Percentiles rank a stretch among this genome's conserved stretches.
These are phyloP conservation scores for Raffaelea ambrosiae DNA, from an alignment of 2,329 filamentous ascomycete species.

Conservation along the genomic window DNA sequence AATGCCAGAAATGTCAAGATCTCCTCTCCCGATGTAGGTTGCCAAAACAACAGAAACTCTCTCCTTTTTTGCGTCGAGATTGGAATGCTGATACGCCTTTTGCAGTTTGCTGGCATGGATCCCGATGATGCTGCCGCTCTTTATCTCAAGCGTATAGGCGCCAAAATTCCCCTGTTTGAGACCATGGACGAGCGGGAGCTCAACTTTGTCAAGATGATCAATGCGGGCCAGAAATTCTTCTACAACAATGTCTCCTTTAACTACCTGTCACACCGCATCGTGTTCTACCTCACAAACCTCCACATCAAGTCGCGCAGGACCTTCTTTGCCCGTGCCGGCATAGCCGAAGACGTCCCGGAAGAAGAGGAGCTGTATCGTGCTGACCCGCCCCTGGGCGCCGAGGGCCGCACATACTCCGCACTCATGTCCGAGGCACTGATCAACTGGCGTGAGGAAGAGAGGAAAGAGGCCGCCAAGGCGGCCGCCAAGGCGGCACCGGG, in stretches of 20 bases:
- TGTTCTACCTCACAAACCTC: slow-evolving; percentile 95
- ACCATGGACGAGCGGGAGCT: slow-evolving; percentile 91
- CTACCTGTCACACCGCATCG: slow-evolving; percentile 92
- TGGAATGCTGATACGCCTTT: not conserved
- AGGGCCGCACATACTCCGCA: slow-evolving; percentile 71
- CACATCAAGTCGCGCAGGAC: slow-evolving; percentile 94
- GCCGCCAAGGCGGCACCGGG: slow-evolving; percentile 48
- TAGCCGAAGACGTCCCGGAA: slow-evolving; percentile 74
- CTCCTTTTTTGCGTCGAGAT: not conserved
- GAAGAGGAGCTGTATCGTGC: slow-evolving; percentile 89
- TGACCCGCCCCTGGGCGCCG: slow-evolving; percentile 73
- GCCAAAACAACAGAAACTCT: not conserved
- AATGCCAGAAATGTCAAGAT: slow-evolving; percentile 98
- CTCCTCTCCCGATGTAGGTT: slow-evolving; percentile 78
- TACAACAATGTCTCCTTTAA: slow-evolving; percentile 97
- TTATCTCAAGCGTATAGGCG: slow-evolving; percentile 82
- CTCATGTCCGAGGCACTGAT: slow-evolving; percentile 81
- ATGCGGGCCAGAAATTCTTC: slow-evolving; percentile 83
- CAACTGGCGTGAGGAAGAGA: slow-evolving; percentile 76
- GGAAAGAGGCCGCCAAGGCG: slow-evolving; percentile 47
- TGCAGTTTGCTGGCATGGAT: slow-evolving; percentile 79
- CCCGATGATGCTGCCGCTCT: slow-evolving; percentile 86
- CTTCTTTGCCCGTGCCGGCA: slow-evolving; percentile 84
- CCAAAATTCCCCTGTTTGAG: slow-evolving; percentile 91
- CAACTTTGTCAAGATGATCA: slow-evolving; percentile 99